These are phyloP conservation scores for Chlamydomonas applanata DNA, from an alignment of 139 green algal species.

Conservation along the genomic window DNA sequence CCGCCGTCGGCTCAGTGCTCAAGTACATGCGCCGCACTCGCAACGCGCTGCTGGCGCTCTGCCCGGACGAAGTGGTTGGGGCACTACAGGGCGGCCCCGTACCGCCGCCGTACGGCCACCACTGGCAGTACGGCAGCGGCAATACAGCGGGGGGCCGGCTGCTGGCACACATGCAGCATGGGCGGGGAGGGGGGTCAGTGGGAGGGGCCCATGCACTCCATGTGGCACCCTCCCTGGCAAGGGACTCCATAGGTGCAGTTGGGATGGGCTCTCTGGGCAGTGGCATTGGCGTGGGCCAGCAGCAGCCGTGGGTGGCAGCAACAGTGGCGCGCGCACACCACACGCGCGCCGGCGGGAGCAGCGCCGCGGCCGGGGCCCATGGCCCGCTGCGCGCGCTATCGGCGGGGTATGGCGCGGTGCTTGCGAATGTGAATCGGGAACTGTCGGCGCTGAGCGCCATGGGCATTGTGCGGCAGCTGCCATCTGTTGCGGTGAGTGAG, in stretches of 20 bases:
- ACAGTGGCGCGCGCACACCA: neutral
- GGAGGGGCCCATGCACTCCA: too few relatives aligned
- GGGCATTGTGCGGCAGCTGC: neutral
- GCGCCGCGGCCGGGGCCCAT: neutral
- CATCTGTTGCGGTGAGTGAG: constrained; percentile 8
- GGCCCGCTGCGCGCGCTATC: constrained; percentile 7
- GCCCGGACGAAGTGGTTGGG: neutral
- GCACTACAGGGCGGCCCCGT: neutral
- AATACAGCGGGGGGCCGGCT: neutral
- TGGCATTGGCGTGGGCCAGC: neutral
- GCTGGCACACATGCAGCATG: neutral
- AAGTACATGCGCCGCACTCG: constrained; percentile 41
- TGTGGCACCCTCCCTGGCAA: too few relatives aligned
- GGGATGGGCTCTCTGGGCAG: too few relatives aligned
- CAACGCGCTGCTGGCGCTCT: constrained; percentile 33
- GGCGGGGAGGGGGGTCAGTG: too few relatives aligned
- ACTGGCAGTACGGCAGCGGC: too few relatives aligned
- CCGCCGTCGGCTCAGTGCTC: constrained; percentile 37
- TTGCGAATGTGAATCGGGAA: neutral
- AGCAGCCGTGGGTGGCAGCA: neutral
- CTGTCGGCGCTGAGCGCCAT: neutral
- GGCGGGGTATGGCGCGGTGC: constrained; percentile 27
- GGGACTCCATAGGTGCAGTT: too few relatives aligned
- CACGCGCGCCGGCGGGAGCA: neutral
- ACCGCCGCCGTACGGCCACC: too few relatives aligned